Evolutionary conservation across 495 filamentous ascomycete genomes (phyloP), one percentile per base, ranked within the genome.

Genomic region (Entonaema liquescens): DNA sequence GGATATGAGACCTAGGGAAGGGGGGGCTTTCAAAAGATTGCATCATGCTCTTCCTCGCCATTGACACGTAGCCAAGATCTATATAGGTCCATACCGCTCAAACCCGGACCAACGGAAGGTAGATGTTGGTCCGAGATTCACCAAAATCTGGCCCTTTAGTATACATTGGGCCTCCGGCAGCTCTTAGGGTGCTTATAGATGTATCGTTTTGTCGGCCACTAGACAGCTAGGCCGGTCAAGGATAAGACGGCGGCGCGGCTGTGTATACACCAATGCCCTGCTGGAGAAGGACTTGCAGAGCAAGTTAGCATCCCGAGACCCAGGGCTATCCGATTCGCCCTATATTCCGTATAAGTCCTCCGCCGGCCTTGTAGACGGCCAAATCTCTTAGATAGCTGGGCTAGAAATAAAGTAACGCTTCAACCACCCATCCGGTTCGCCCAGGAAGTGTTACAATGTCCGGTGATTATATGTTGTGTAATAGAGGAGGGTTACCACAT

Each of bases 301-400:
- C 25, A 65, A 36, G 53, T 66, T 69, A 56, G 65, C 33, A 66
- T 59, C 57, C 52, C 57, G 38, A 62, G 2, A 52, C 52, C 50
- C 36, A 62, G 36, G 26, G 42, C 12, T 59, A 47, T 65, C 70
- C 52, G 65, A 73, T 69, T 73, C 65, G 70, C 58, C 59, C 57
- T 69, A 31, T 28, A 40, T 40, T 28, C 33, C 52, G 56, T 58
- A 31, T 25, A 23, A 42, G 53, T 67, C 53, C 49, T 64, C 52
- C 59, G 60, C 31, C 60, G 70, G 56, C 17, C 38, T 66, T 59
- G 54, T 53, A 55, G 15, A 58, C 44, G 61, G 61, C 61, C 65
- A 69, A 59, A 52, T 38, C 53, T 44, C 42, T 54, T 59, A 19
- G 15, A 36, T 50, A 26, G 53, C 19, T 65, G 35, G 52, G 65